phyloP scores from a whole-genome alignment of 1,139 yeast genomes.

The Kodamaea suecica region DNA sequence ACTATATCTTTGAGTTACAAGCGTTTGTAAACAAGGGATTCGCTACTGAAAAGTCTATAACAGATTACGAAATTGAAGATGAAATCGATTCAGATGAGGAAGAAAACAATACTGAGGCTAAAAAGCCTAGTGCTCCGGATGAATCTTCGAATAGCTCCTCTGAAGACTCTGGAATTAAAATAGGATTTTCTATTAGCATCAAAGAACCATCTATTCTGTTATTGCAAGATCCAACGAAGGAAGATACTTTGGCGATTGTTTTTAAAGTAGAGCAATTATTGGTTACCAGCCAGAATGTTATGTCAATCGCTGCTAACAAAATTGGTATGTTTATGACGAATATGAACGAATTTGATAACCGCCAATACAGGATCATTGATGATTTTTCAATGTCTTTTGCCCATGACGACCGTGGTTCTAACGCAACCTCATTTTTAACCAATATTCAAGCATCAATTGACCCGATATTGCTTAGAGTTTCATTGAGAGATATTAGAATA shows the following conservation, averaged over 20 bases:
- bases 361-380: constrained; percentile 72
- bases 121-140: constrained; percentile 5
- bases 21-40: constrained; percentile 52
- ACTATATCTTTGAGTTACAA: constrained; percentile 76
- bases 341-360: constrained; percentile 64
- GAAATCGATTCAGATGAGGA: constrained; percentile 10
- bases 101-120: constrained; percentile 6
- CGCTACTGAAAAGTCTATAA: constrained; percentile 19
- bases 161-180: constrained; percentile 4
- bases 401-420: constrained; percentile 68
- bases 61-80: constrained; percentile 17
- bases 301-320: constrained; percentile 68
- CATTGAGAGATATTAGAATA: constrained; percentile 80
- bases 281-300: constrained; percentile 63
- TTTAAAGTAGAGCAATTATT: constrained; percentile 81
- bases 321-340: constrained; percentile 82
- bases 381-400: constrained; percentile 82
- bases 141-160: constrained; percentile 2
- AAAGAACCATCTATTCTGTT: constrained; percentile 77
- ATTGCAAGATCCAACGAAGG: constrained; percentile 71
- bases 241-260: constrained; percentile 82
- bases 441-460: constrained; percentile 71
- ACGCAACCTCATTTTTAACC: constrained; percentile 54
- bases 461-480: constrained; percentile 75
- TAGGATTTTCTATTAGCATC: constrained; percentile 65